A percentile compares a stretch with the other conserved stretches of the same genome.
These are phyloP conservation scores for Leptographium flavum DNA, from an alignment of 2,329 filamentous ascomycete genomes.

Conservation along the genomic window DNA sequence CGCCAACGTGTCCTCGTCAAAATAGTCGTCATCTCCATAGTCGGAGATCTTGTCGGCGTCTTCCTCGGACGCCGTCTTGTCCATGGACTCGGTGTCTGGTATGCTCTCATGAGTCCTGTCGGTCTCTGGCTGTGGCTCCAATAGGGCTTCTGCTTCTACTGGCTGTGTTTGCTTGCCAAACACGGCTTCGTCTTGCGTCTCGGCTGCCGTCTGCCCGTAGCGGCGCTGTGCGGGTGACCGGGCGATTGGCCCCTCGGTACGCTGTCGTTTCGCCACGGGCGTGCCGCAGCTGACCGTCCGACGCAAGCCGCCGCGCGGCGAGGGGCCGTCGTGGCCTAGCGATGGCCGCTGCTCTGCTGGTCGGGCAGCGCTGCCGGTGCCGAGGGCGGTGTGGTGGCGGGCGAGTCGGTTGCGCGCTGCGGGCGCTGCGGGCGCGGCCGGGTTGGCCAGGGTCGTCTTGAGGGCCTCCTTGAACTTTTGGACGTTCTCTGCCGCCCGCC, in stretches of 20 bases:
- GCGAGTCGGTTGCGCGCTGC: slow-evolving; percentile 17
- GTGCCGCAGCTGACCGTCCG: slow-evolving; percentile 55
- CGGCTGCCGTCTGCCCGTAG: background rate
- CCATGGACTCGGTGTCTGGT: slow-evolving; percentile 1
- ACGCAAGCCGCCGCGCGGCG: slow-evolving; percentile 26
- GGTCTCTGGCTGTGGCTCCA: background rate
- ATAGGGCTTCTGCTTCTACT: background rate
- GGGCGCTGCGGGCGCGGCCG: too few relatives aligned
- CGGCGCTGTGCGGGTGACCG: background rate
- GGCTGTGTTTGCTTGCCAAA: background rate
- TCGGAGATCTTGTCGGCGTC: slow-evolving; percentile 23
- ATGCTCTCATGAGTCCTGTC: background rate
- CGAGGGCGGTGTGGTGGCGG: slow-evolving; percentile 4
- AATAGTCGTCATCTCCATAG: slow-evolving; percentile 38
- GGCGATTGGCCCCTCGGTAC: slow-evolving; percentile 26
- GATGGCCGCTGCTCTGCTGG: slow-evolving; percentile 11
- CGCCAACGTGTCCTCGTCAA: slow-evolving; percentile 44
- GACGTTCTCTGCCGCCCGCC: slow-evolving; percentile 37
- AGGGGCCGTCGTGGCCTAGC: slow-evolving; percentile 23
- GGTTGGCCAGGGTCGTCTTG: slow-evolving; percentile 43
- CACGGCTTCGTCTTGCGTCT: background rate
- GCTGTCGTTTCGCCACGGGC: slow-evolving; percentile 59
- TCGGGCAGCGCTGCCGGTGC: background rate
- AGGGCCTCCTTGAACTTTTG: slow-evolving; percentile 43
- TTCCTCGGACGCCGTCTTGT: background rate